These are phyloP conservation scores for Patellifolia procumbens DNA, from an alignment of 179 eudicot genomes.

Conservation along the genomic window DNA sequence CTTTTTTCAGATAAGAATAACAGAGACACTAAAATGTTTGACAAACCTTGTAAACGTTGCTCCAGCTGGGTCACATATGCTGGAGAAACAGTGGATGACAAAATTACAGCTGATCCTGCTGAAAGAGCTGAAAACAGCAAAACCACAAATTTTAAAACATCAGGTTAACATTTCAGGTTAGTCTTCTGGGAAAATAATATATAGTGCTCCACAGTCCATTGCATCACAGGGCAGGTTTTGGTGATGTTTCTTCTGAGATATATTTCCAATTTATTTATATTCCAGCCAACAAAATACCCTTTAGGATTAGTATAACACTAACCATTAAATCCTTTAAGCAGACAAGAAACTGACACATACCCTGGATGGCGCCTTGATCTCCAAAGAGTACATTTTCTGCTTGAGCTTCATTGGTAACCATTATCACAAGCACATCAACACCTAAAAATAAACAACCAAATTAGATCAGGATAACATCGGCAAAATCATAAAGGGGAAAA, in stretches of 20 bases:
- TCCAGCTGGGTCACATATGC: constrained; percentile 79
- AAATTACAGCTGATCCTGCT: constrained; percentile 74
- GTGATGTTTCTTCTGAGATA: not conserved
- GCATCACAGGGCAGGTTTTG: not conserved
- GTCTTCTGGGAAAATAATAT: not conserved
- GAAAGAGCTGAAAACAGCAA: constrained; percentile 60
- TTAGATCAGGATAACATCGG: not conserved
- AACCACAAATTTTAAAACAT: not conserved
- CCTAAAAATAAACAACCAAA: constrained; percentile 41
- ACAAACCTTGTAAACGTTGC: constrained; percentile 71
- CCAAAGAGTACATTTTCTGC: constrained; percentile 97
- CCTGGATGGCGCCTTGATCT: constrained; percentile 79
- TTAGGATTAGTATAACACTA: not conserved
- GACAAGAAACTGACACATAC: constrained; percentile 36
- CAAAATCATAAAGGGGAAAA: not conserved
- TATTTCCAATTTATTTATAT: not conserved
- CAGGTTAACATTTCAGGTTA: not conserved
- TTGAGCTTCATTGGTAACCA: constrained; percentile 99
- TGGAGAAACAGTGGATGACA: constrained; percentile 97
- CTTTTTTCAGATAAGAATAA: not conserved
- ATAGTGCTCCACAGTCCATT: not conserved
- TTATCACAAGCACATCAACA: constrained; percentile 85
- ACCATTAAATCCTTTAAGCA: not conserved
- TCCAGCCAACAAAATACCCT: not conserved
- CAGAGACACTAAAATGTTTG: not conserved